Conservation (phyloP, 23 red algal species). For the Cyanidiococcus yangmingshanensis region DNA sequence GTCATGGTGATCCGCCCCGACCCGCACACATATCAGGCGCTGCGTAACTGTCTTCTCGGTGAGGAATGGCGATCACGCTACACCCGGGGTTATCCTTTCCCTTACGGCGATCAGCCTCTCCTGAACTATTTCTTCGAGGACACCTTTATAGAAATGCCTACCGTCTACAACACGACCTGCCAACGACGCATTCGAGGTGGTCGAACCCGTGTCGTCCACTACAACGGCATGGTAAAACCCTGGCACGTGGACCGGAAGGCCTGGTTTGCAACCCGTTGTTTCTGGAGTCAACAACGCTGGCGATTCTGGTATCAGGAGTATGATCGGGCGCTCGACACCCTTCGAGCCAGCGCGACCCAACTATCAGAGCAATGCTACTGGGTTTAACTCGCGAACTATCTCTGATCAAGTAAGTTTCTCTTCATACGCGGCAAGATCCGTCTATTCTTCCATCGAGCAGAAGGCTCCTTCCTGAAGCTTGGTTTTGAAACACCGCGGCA, state of each 20-base stretch:
- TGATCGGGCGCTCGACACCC: background rate
- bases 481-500: no score
- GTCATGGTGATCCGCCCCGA: slow-evolving; percentile 8
- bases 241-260: slow-evolving; percentile 9
- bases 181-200: background rate
- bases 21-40: slow-evolving; percentile 6
- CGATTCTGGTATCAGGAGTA: slow-evolving; percentile 3
- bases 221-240: slow-evolving; percentile 2
- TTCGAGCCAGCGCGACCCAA: background rate
- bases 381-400: no score
- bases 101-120: slow-evolving; percentile 11
- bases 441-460: no score
- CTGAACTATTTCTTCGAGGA: slow-evolving; percentile 18
- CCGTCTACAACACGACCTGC: slow-evolving; percentile 2
- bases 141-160: slow-evolving; percentile 6
- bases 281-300: slow-evolving; percentile 9
- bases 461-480: no score
- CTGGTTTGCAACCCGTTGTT: background rate
- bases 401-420: no score
- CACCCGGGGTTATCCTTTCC: slow-evolving; percentile 6
- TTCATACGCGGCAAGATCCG: no score
- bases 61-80: slow-evolving; percentile 3
- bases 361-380: background rate
- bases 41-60: background rate
- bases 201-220: slow-evolving; percentile 2